Evolutionary conservation across 441 rosid genomes (phyloP).

Genomic region (Populus hybrid): DNA sequence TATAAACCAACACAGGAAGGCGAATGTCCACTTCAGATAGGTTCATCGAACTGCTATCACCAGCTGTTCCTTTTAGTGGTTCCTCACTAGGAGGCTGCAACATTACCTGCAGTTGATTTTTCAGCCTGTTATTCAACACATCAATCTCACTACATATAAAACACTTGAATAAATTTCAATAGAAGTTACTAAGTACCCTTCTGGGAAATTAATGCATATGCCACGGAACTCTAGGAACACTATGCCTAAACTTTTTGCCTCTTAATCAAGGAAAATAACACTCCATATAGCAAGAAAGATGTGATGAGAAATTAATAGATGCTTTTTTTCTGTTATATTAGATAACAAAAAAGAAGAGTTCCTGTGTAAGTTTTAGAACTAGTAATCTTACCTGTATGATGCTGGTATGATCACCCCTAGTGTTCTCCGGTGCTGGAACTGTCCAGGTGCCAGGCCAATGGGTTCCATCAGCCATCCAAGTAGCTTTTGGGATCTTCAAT

Average conservation of each 20-base stretch:
- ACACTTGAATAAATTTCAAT: too few species aligned
- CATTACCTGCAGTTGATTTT: slow-evolving; percentile 43
- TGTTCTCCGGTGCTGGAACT: slow-evolving; percentile 47
- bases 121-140: background rate
- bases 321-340: background rate
- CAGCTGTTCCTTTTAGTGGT: slow-evolving; percentile 32
- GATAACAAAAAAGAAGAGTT: background rate
- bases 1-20: slow-evolving; percentile 66
- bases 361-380: background rate
- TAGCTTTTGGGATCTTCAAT: slow-evolving; percentile 62
- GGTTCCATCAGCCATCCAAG: slow-evolving; percentile 74
- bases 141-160: background rate
- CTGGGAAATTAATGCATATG: background rate
- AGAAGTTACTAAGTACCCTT: background rate
- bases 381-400: slow-evolving; percentile 47
- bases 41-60: slow-evolving; percentile 34
- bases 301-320: background rate
- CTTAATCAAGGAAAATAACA: background rate
- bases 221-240: background rate
- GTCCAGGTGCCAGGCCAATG: slow-evolving; percentile 79
- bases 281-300: background rate
- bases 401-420: slow-evolving; percentile 66
- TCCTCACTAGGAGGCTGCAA: slow-evolving; percentile 54
- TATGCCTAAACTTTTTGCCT: background rate
- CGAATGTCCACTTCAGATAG: slow-evolving; percentile 58